A percentile compares a stretch with the other conserved stretches of the same genome.
phyloP scores from a whole-genome alignment of 306 rosid genomes.

The Medicago truncatula region MtrunA17r5.0-ANR NC_053049.1:40715001-40715500 shows the following conservation, averaged over 20 bases:
- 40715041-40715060: conserved; percentile 93
- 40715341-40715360: conserved; percentile 77
- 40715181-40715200: conserved; percentile 41
- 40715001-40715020: conserved; percentile 66
- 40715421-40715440: conserved; percentile 3
- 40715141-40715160: no score
- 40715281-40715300: conserved; percentile 89
- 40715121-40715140: no score
- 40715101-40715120: no score
- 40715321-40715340: conserved; percentile 94
- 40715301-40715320: conserved; percentile 91
- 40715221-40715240: conserved; percentile 97
- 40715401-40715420: not conserved
- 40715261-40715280: conserved; percentile 95
- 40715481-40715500: no score
- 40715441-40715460: not conserved
- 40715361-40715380: conserved; percentile 24
- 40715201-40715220: conserved; percentile 81
- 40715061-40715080: conserved; percentile 98
- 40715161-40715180: not conserved
- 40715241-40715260: conserved; percentile 97
- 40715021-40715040: conserved; percentile 99
- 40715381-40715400: conserved; percentile 1
- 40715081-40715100: not conserved
- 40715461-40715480: no score